Conservation (phyloP, 73 alveolate species). For the Stentor roeselii region DNA sequence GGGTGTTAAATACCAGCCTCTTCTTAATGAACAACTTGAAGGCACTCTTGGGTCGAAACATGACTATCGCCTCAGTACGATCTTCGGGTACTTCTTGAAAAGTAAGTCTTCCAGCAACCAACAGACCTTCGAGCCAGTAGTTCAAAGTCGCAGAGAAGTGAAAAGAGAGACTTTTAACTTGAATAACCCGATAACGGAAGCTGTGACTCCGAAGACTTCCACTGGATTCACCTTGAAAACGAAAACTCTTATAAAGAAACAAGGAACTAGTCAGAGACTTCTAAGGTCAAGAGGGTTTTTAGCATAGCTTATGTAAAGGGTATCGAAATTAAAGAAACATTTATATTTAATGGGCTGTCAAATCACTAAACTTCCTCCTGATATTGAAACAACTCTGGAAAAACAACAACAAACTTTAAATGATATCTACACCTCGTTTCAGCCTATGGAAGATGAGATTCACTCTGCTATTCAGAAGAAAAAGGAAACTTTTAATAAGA, state of each 20-base stretch:
- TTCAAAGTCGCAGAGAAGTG: background rate
- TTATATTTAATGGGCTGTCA: background rate
- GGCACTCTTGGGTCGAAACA: background rate
- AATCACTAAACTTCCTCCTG: background rate
- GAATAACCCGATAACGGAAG: background rate
- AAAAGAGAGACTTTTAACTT: too few relatives aligned
- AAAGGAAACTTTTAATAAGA: background rate
- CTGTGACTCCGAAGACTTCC: background rate
- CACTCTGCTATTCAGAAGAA: background rate
- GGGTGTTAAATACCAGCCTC: background rate
- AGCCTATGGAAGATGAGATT: background rate
- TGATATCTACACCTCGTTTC: background rate
- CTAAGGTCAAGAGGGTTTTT: background rate
- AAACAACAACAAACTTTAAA: background rate
- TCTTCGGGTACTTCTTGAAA: background rate
- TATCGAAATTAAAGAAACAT: too few relatives aligned
- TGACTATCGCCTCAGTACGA: background rate
- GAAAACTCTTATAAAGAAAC: background rate
- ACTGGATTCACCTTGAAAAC: background rate
- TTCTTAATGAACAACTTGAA: background rate
- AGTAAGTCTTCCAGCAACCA: background rate
- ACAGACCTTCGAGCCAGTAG: background rate
- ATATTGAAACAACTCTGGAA: background rate
- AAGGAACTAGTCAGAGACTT: background rate
- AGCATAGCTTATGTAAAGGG: too few relatives aligned